Evolutionary conservation across 1,284 basidiomycete species (phyloP), one percentile per base, ranked within the genome.

Genomic region (Cutaneotrichosporon mucoides): DNA sequence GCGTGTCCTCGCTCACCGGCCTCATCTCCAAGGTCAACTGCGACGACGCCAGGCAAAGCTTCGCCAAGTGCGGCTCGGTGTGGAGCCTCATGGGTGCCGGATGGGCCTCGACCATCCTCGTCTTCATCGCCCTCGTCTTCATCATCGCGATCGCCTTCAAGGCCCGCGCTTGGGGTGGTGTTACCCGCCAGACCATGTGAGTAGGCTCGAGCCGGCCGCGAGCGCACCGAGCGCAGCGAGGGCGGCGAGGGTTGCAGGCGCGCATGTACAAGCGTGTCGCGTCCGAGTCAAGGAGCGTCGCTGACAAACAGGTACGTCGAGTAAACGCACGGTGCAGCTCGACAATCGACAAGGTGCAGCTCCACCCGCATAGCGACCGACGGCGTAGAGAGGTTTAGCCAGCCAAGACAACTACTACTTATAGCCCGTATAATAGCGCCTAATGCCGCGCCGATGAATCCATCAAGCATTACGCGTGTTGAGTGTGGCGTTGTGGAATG

Each of bases 31-130:
- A 66, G 49, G 66, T 75, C 53, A 55, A 61, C 57, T 80, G 79
- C 66, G 68, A 70, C 36, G 61, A 65, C 50, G 57, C 65, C 12
- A 60, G 42, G 15, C 60, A 72, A 43, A 56, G 52, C 6, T 79
- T 77, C 56, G 59, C 55, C 37, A 60, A 74, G 37, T 79, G 79
- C 64, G 70, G 68, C 53, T 70, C 74, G 13, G 73, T 77, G 57
- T 77, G 77, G 65, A 72, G 72, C 15, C 66, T 77, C 13, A 73
- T 78, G 36, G 68, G 73, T 40, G 71, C 77, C 44, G 65, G 66
- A 46, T 79, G 78, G 78, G 76, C 77, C 52, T 75, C 76, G 58
- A 76, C 75, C 5, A 69, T 79, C 65, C 71, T 77, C 65, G 54
- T 74, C 51, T 72, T 74, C 62, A 47, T 69, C 52, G 62, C 68